Evolutionary conservation across 352 stramenopile genomes (phyloP).

Genomic region (Globisporangium splendens): DNA sequence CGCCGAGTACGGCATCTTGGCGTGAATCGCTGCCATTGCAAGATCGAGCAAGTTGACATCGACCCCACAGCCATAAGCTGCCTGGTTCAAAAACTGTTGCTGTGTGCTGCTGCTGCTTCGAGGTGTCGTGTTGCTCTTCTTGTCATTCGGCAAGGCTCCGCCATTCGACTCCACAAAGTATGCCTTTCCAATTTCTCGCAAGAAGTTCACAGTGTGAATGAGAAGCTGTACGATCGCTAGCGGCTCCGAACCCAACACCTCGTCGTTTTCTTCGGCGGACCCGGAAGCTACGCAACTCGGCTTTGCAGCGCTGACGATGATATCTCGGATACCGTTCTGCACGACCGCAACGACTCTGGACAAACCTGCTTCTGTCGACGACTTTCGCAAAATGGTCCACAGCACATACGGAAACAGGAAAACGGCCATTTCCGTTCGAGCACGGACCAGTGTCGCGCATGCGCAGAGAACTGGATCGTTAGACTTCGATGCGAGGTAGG

Average conservation of each 20-base stretch:
- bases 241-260: slow-evolving; percentile 11
- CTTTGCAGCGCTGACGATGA: slow-evolving; percentile 21
- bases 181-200: slow-evolving; percentile 72
- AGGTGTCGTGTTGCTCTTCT: not conserved
- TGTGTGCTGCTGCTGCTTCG: not conserved
- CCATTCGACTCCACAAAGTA: slow-evolving; percentile 70
- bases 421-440: slow-evolving; percentile 56
- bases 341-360: slow-evolving; percentile 21
- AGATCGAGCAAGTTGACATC: slow-evolving; percentile 64
- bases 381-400: slow-evolving; percentile 23
- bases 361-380: not conserved
- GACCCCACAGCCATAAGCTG: slow-evolving; percentile 55
- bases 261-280: not conserved
- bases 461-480: slow-evolving; percentile 46
- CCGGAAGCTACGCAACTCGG: not conserved
- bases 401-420: slow-evolving; percentile 79
- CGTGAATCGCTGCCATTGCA: slow-evolving; percentile 52
- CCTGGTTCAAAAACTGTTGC: slow-evolving; percentile 19
- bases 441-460: slow-evolving; percentile 34
- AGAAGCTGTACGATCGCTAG: slow-evolving; percentile 60
- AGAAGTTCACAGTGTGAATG: slow-evolving; percentile 77
- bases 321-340: slow-evolving; percentile 37
- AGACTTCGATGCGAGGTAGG: slow-evolving; percentile 33
- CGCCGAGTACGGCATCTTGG: slow-evolving; percentile 85
- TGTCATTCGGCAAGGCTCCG: slow-evolving; percentile 12